These are phyloP conservation scores for Globisporangium middletonii DNA, from an alignment of 352 stramenopile genomes.

Conservation along the genomic window DNA sequence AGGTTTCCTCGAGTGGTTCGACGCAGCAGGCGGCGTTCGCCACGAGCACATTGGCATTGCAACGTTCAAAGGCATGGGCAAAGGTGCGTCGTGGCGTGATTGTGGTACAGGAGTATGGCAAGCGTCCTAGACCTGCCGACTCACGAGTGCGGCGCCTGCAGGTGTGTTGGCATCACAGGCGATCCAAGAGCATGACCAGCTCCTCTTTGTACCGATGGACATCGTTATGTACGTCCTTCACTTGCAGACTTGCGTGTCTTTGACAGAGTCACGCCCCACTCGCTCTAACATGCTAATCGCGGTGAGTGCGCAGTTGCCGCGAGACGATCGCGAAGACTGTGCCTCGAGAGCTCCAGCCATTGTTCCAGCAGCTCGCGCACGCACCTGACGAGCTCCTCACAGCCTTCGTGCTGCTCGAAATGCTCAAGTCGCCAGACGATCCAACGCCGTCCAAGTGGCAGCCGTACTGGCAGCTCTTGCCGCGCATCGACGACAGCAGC, in stretches of 20 bases:
- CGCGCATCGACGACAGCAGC: constrained; percentile 1
- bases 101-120: neutral
- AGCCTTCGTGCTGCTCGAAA: constrained; percentile 55
- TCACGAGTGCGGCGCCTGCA: neutral
- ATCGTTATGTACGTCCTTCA: constrained; percentile 34
- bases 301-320: constrained; percentile 17
- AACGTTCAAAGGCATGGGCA: constrained; percentile 30
- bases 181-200: constrained; percentile 23
- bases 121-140: neutral
- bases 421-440: constrained; percentile 19
- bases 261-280: neutral
- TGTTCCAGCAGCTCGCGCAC: constrained; percentile 25
- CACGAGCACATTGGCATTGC: constrained; percentile 20
- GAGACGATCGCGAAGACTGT: constrained; percentile 28
- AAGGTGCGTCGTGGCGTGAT: constrained; percentile 9
- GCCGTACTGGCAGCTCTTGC: constrained; percentile 50
- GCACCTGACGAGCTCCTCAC: constrained; percentile 51
- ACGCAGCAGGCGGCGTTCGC: constrained; percentile 16
- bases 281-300: neutral
- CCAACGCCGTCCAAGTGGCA: constrained; percentile 29
- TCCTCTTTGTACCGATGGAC: constrained; percentile 36
- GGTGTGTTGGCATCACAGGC: constrained; percentile 21
- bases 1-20: constrained; percentile 45
- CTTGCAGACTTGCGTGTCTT: neutral
- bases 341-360: constrained; percentile 20